Evolutionary conservation across 1,284 basidiomycete genomes (phyloP).

Genomic region (Mycena citricolor): DNA sequence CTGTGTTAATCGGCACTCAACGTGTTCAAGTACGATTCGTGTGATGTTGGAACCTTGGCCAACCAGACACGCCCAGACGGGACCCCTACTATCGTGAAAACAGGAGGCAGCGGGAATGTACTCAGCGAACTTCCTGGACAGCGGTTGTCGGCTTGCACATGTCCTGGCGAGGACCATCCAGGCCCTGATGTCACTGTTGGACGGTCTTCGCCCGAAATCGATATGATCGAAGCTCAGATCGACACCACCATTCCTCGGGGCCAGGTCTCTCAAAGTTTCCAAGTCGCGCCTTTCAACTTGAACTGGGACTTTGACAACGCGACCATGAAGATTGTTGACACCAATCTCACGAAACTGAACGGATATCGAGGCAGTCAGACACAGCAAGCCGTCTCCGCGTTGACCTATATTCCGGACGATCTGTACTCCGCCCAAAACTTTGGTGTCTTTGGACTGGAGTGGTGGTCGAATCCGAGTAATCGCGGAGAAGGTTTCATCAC

Average conservation of each 20-base stretch:
- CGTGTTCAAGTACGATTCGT: constrained; percentile 80
- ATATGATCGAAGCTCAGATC: constrained; percentile 63
- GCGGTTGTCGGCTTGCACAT: constrained; percentile 81
- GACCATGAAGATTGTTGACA: constrained; percentile 45
- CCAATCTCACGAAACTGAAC: constrained; percentile 50
- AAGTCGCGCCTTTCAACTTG: constrained; percentile 67
- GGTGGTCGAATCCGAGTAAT: constrained; percentile 53
- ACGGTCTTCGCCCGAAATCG: constrained; percentile 85
- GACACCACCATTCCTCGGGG: constrained; percentile 37
- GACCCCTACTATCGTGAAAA: constrained; percentile 51
- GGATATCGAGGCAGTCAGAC: constrained; percentile 63
- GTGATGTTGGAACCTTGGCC: constrained; percentile 83
- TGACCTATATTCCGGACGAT: constrained; percentile 45
- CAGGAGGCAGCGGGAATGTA: constrained; percentile 47
- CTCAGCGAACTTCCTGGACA: constrained; percentile 78
- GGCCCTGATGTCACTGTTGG: constrained; percentile 75
- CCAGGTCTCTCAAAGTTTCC: constrained; percentile 65
- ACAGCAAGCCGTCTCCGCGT: constrained; percentile 66
- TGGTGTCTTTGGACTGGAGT: constrained; percentile 60
- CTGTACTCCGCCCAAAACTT: constrained; percentile 47
- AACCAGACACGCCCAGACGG: constrained; percentile 65
- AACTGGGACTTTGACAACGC: constrained; percentile 54
- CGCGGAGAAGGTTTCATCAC: constrained; percentile 56
- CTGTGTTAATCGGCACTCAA: too few species aligned
- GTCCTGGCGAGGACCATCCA: constrained; percentile 78